phyloP scores from a whole-genome alignment of 2,329 filamentous ascomycete genomes.

The Penicillium sclerotiorum region DNA sequence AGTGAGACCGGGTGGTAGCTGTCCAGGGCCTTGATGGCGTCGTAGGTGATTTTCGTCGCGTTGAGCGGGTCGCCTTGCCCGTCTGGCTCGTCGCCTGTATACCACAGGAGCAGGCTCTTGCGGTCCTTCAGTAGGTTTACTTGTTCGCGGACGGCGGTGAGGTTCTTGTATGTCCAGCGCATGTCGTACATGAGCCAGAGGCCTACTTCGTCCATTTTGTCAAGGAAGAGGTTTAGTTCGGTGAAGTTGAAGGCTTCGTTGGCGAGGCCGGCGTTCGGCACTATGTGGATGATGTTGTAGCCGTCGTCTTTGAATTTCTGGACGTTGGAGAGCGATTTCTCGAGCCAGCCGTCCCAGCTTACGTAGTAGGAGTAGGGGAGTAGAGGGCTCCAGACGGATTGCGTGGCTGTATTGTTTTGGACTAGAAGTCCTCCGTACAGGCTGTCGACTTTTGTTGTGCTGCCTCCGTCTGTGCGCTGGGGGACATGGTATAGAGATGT shows the following conservation, averaged over 20 bases:
- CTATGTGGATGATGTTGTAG: slow-evolving; percentile 53
- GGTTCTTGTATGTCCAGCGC: slow-evolving; percentile 46
- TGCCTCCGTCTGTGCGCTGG: slow-evolving; percentile 45
- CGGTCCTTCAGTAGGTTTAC: slow-evolving; percentile 25
- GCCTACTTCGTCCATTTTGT: slow-evolving; percentile 47
- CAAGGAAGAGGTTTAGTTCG: slow-evolving; percentile 44
- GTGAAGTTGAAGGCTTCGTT: slow-evolving; percentile 44
- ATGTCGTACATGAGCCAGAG: slow-evolving; percentile 55
- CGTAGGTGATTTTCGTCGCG: slow-evolving; percentile 47
- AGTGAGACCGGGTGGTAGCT: slow-evolving; percentile 64
- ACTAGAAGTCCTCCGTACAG: slow-evolving; percentile 51
- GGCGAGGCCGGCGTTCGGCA: slow-evolving; percentile 43
- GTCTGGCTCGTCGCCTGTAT: slow-evolving; percentile 59
- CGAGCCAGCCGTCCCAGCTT: slow-evolving; percentile 40
- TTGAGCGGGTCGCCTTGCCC: slow-evolving; percentile 59
- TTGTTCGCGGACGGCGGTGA: slow-evolving; percentile 36
- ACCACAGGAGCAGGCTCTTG: slow-evolving; percentile 48
- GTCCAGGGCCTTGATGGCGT: slow-evolving; percentile 54
- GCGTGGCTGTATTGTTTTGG: slow-evolving; percentile 35
- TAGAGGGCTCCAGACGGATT: slow-evolving; percentile 38
- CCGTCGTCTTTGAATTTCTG: slow-evolving; percentile 44
- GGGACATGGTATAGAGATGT: slow-evolving; percentile 48
- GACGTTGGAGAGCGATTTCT: slow-evolving; percentile 33
- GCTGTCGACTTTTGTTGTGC: slow-evolving; percentile 51
- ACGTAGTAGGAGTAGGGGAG: slow-evolving; percentile 54